Evolutionary conservation across 176 grass and related monocot genomes (phyloP), one percentile per base, ranked within the genome.

Genomic region (Aegilops longissima): DNA sequence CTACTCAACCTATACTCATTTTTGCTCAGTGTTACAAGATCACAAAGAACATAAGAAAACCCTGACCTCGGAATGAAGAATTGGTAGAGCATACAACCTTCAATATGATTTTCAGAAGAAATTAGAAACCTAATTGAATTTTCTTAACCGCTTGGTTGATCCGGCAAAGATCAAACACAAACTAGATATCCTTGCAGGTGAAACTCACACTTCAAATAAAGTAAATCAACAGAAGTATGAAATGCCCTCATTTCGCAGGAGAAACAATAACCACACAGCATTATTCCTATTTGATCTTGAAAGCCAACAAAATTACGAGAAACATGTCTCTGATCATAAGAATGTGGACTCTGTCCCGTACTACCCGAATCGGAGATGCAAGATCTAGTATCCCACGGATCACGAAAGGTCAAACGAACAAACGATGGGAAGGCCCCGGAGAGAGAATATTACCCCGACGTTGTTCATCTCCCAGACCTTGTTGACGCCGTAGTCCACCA

Each of bases 401-500:
- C 3, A 76, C 4, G 74, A 4, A 34, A 29, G 44, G 25, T 67
- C 8, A 75, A 44, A 17, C 5, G 31, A 17, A 82, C 42, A 67
- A 3, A 44, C 47, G 44, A 85, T 24, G 61, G 25, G n/a, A 56
- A 36, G 64, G 2, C 1, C 2, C 12, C 8, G 10, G 16, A 13
- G 24, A 83, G 21, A 86, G 13, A 80, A 73, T 25, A 16, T 80
- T 91, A 97, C 92, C 84, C 92, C 90, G 54, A 89, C 4, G 74
- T 97, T 97, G 80, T 97, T 97, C 84, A 82, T 86, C 66, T 97
- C 88, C 92, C 95, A 97, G 51, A 94, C 16, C 80, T 93, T 97
- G 77, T 89, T 75, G 66, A 97, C 92, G 16, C 92, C 90, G 78
- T 94, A 97, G 52, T 97, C 95, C 24, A 97, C 92, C 18, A 84